Evolutionary conservation across 2,329 filamentous ascomycete species (phyloP).

Genomic region (Sclerotinia nivalis): DNA sequence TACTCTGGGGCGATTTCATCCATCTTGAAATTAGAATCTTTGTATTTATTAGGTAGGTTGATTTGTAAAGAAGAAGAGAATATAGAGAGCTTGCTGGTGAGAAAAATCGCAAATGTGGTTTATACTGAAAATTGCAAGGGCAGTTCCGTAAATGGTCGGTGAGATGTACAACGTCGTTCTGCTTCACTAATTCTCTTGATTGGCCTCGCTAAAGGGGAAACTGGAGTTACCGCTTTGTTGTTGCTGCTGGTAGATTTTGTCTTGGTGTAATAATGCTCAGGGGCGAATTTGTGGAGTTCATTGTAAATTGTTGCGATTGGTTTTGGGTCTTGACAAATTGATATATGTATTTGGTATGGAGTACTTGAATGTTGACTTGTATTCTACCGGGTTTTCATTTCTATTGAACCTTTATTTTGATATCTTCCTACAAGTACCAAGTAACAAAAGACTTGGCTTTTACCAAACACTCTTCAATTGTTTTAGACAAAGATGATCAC

Average conservation of each 20-base stretch:
- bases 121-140: conserved; percentile 22
- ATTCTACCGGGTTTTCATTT: neutral
- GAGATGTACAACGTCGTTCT: conserved; percentile 27
- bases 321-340: conserved; percentile 17
- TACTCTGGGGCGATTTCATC: conserved; percentile 98
- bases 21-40: conserved; percentile 58
- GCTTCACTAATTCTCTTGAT: conserved; percentile 28
- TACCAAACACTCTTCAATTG: conserved; percentile 4
- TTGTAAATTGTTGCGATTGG: conserved; percentile 4
- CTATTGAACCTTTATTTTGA: neutral
- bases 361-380: neutral
- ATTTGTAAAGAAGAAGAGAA: conserved; percentile 17
- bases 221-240: conserved; percentile 33
- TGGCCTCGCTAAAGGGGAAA: conserved; percentile 36
- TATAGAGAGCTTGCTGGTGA: conserved; percentile 20
- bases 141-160: conserved; percentile 31
- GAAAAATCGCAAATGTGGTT: conserved; percentile 24
- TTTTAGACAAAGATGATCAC: conserved; percentile 14
- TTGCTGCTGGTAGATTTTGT: conserved; percentile 31
- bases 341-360: conserved; percentile 9
- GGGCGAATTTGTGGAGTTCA: conserved; percentile 24
- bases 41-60: conserved; percentile 11
- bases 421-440: neutral
- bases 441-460: neutral
- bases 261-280: conserved; percentile 25